Evolutionary conservation across 768 basidiomycete species (phyloP).

Genomic region (Auricularia cornea): DNA sequence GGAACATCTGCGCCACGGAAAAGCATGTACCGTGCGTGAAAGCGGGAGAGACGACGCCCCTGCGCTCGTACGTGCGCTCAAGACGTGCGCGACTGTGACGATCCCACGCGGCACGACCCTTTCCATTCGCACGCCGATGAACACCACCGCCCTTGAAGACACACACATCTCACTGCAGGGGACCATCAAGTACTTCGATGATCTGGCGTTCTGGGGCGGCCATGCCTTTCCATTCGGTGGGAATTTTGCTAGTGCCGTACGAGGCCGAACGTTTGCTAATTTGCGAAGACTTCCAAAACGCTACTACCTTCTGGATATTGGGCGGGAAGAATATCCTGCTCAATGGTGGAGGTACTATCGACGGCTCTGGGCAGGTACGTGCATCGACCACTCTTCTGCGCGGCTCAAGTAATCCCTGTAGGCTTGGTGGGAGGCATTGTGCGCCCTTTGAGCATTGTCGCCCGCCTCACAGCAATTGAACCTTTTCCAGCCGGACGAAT

Average conservation of each 20-base stretch:
- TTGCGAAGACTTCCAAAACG: not conserved
- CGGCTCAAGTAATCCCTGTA: not conserved
- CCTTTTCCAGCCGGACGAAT: not conserved
- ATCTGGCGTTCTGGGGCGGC: slow-evolving; percentile 41
- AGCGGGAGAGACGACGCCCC: slow-evolving; percentile 46
- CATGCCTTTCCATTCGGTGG: not conserved
- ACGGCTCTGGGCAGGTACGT: slow-evolving; percentile 52
- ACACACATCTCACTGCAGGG: slow-evolving; percentile 47
- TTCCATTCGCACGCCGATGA: slow-evolving; percentile 41
- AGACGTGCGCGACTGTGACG: slow-evolving; percentile 26
- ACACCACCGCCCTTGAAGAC: slow-evolving; percentile 44
- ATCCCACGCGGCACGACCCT: slow-evolving; percentile 41
- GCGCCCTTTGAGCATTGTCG: no score
- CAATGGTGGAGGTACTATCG: slow-evolving; percentile 55
- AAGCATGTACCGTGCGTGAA: slow-evolving; percentile 34
- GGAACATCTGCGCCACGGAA: no score
- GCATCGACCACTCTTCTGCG: not conserved
- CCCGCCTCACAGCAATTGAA: no score
- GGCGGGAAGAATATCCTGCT: slow-evolving; percentile 41
- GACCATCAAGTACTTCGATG: slow-evolving; percentile 40
- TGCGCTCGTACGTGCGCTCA: slow-evolving; percentile 36
- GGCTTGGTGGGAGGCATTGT: slow-evolving; percentile 4
- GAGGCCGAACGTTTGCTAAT: not conserved
- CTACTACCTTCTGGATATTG: slow-evolving; percentile 40
- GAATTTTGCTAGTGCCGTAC: not conserved